These are phyloP conservation scores for Solanum paucissectum DNA, from an alignment of 257 asterid genomes.

Conservation along the genomic window DNA sequence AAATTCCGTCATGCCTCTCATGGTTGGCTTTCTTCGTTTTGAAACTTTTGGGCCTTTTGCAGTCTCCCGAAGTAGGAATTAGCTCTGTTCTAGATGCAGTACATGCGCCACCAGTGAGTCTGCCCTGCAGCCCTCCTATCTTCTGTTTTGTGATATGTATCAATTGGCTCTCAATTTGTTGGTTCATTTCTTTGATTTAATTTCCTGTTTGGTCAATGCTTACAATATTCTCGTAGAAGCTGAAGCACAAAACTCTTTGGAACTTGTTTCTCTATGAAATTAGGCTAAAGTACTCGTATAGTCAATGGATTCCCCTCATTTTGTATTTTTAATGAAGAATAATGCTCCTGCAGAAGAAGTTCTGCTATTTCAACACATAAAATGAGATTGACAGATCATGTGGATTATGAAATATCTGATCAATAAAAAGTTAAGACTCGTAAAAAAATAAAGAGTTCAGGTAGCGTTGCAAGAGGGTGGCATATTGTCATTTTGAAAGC, in stretches of 20 bases:
- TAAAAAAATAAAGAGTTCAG: background rate
- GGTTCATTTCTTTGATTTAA: background rate
- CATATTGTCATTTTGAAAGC: background rate
- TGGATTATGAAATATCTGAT: background rate
- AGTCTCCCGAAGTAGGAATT: constrained; percentile 52
- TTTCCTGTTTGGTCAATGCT: background rate
- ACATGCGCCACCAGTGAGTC: constrained; percentile 71
- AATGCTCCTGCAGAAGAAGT: background rate
- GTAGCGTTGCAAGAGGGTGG: background rate
- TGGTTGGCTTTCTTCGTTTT: constrained; percentile 27
- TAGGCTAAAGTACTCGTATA: background rate
- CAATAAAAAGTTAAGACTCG: background rate
- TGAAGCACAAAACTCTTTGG: background rate
- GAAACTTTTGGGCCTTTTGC: constrained; percentile 60
- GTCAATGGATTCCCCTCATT: background rate
- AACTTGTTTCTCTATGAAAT: background rate
- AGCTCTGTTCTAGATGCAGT: constrained; percentile 67
- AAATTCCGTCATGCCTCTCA: constrained; percentile 49
- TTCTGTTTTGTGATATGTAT: background rate
- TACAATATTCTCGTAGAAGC: background rate
- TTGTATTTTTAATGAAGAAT: background rate
- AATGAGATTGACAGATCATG: background rate
- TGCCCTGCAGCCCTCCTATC: background rate
- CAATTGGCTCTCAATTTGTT: background rate
- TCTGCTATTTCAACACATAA: background rate